Percentiles rank a stretch among this genome's conserved stretches.
phyloP scores from a whole-genome alignment of 202 grass and related monocot species.

The Schoenoplectus triqueter region DNA sequence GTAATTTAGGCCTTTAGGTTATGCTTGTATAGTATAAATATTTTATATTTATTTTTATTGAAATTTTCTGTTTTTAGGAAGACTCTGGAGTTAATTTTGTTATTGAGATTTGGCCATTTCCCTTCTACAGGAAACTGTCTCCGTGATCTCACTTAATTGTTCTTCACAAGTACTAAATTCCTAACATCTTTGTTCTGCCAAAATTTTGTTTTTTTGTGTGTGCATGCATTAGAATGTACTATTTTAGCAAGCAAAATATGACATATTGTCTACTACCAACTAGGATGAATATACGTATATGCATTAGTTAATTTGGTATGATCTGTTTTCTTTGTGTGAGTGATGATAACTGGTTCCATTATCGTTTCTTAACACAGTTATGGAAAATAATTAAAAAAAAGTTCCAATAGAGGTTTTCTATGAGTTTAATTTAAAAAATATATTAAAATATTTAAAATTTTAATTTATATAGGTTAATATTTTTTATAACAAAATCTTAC shows the following conservation, averaged over 20 bases:
- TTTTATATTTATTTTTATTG: too few relatives aligned
- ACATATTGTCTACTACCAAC: background rate
- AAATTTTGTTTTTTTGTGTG: background rate
- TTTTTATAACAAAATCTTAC: too few relatives aligned
- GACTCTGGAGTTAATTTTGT: too few relatives aligned
- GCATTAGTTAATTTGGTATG: background rate
- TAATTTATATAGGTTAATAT: too few relatives aligned
- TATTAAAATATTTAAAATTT: too few relatives aligned
- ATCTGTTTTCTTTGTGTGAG: too few relatives aligned
- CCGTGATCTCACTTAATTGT: background rate
- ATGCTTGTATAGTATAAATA: too few relatives aligned
- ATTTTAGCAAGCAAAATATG: background rate
- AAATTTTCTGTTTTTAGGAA: too few relatives aligned
- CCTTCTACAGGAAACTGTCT: background rate
- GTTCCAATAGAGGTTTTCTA: background rate
- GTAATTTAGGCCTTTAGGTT: too few relatives aligned
- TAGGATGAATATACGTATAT: too few relatives aligned
- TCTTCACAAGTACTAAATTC: background rate
- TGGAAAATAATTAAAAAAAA: too few relatives aligned
- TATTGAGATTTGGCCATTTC: background rate
- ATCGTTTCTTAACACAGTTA: background rate
- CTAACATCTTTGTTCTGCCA: background rate
- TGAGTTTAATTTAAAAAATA: too few relatives aligned
- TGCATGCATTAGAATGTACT: background rate
- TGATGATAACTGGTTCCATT: constrained; percentile 13